A percentile compares a stretch with the other conserved stretches of the same genome.
Conservation (phyloP, 352 stramenopile genomes). For the Saprolegnia parasitica region DNA sequence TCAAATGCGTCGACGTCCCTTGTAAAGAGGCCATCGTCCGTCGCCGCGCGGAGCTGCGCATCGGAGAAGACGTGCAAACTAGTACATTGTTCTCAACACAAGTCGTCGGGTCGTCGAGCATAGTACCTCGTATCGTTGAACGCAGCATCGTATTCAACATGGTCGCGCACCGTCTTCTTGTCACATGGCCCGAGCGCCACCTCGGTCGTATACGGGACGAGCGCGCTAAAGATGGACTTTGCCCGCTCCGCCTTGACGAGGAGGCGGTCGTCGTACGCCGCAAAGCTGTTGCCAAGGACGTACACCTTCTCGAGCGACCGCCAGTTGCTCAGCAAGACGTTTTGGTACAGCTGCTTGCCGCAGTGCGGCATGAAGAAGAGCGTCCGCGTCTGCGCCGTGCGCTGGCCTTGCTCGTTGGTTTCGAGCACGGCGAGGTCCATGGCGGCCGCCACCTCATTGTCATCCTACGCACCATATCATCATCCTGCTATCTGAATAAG, state of each 20-base stretch:
- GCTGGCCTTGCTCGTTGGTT: slow-evolving; percentile 58
- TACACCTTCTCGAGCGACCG: slow-evolving; percentile 40
- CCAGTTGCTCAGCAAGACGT: slow-evolving; percentile 85
- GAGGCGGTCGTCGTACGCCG: slow-evolving; percentile 67
- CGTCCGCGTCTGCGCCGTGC: slow-evolving; percentile 39
- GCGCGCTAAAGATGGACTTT: slow-evolving; percentile 42
- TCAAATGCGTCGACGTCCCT: slow-evolving; percentile 4
- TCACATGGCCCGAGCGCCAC: slow-evolving; percentile 38
- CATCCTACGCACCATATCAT: slow-evolving; percentile 34
- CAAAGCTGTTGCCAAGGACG: slow-evolving; percentile 88
- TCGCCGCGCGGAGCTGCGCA: neutral
- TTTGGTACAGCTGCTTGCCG: slow-evolving; percentile 80
- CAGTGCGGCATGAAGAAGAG: slow-evolving; percentile 93
- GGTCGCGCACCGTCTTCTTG: slow-evolving; percentile 51
- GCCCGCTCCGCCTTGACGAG: slow-evolving; percentile 42
- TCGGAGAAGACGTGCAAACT: slow-evolving; percentile 27
- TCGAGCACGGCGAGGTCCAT: slow-evolving; percentile 47
- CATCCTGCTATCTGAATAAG: neutral
- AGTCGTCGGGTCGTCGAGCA: neutral
- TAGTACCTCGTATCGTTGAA: slow-evolving; percentile 68
- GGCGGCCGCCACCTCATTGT: slow-evolving; percentile 43
- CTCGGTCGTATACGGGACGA: slow-evolving; percentile 52
- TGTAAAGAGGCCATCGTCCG: neutral
- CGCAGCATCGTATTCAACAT: slow-evolving; percentile 56
- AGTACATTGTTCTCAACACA: neutral